These are phyloP conservation scores for Acacia crassicarpa DNA, from an alignment of 306 rosid species.

Conservation along the genomic window DNA sequence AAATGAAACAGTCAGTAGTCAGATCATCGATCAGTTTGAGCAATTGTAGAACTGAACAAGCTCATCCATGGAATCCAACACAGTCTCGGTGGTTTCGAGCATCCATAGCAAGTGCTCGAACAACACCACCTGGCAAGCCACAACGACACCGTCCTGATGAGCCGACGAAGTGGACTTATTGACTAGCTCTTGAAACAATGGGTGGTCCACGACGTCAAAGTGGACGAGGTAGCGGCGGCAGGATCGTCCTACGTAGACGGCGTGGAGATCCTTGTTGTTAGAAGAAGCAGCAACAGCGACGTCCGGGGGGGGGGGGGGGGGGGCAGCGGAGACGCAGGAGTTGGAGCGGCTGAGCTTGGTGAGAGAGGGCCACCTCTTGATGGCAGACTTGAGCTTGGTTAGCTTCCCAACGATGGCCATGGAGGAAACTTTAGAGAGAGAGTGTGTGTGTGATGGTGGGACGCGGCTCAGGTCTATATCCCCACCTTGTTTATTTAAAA, in stretches of 20 bases:
- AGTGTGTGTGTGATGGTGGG: background rate
- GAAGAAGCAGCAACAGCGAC: too few relatives aligned
- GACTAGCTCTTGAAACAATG: conserved; percentile 73
- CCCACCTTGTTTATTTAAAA: too few relatives aligned
- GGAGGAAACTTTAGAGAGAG: conserved; percentile 13
- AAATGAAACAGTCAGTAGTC: too few relatives aligned
- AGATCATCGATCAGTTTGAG: conserved; percentile 12
- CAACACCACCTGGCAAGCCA: conserved; percentile 81
- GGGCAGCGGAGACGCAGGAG: conserved; percentile 34
- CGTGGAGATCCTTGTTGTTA: conserved; percentile 21
- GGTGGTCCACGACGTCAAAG: conserved; percentile 66
- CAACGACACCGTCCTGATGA: conserved; percentile 33
- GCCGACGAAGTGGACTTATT: conserved; percentile 42
- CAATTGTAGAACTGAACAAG: conserved; percentile 78
- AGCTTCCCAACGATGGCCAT: conserved; percentile 81
- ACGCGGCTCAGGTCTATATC: too few relatives aligned
- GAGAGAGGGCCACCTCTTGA: conserved; percentile 77
- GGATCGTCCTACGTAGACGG: conserved; percentile 75
- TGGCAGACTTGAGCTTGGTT: conserved; percentile 83
- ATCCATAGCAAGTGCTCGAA: conserved; percentile 94
- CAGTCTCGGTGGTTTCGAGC: conserved; percentile 70
- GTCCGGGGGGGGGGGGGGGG: too few relatives aligned
- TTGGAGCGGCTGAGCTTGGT: conserved; percentile 61
- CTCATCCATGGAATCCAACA: conserved; percentile 80
- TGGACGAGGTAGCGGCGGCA: conserved; percentile 66